Base-by-base conservation (phyloP, 495 filamentous ascomycete genomes). In the Aspergillus coremiiformis region DNA sequence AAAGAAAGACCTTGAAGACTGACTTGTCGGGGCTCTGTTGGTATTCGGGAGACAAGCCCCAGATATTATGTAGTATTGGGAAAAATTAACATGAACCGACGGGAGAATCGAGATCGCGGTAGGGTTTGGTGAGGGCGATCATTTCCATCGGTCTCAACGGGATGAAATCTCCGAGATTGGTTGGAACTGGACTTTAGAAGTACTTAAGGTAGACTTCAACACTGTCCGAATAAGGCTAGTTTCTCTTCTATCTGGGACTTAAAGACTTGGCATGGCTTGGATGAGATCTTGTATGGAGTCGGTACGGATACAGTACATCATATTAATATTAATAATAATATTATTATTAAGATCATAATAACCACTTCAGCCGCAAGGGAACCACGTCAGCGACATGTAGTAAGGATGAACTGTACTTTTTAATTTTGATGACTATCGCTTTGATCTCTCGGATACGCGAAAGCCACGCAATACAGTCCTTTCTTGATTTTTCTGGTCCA, bases 1-100 rank as follows among this genome's bases (percentile, higher is more conserved):
- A 35, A 35, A n/a, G 9, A 7, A 21, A 12, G n/a, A 21, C 37
- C 17, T 17, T 17, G 37, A 41, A 21, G 15, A 5, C 37, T 6
- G 37, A 41, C 6, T 1, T 7, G 5, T 17, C n/a, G 14, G 33
- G 37, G 37, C 32, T 35, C 8, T 12, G 14, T 35, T 12, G 32
- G 12, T n/a, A 35, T 41, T 41, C 37, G 70, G 14, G 72, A 68
- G 2, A 75, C 76, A 5, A 73, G 78, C 46, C 61, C 81, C 15
- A 75, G 37, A 41, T 41, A 21, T 5, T 41, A 15, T 20, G n/a
- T 5, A 41, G 15, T 20, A 14, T 11, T 5, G 14, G 32, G 29
- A 14, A 35, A 3, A 35, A 5, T 4, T 14, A 35, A 12, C 5
- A 35, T 12, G 10, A 30, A 11, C 27, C 8, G 27, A n/a, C n/a